A percentile compares a stretch with the other conserved stretches of the same genome.
Conservation (phyloP, 202 grass and related monocot species). For the Musa balbisiana region DNA sequence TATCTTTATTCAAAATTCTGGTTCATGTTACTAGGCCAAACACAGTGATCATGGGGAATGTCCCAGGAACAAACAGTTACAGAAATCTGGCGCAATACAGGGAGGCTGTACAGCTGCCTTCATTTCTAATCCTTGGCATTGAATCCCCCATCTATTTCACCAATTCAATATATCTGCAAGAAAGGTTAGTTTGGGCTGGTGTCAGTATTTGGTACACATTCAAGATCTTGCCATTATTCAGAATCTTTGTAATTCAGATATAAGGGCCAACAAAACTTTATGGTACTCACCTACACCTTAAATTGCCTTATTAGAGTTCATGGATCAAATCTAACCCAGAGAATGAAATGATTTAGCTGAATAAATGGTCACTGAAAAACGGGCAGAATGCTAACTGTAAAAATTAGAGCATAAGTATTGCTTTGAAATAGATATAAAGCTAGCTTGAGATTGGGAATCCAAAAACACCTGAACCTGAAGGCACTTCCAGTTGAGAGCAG, state of each 20-base stretch:
- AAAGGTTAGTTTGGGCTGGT: slow-evolving; percentile 29
- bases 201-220: background rate
- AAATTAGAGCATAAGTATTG: too few species aligned
- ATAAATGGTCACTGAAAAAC: background rate
- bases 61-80: slow-evolving; percentile 77
- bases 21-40: slow-evolving; percentile 82
- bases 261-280: too few species aligned
- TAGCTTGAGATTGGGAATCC: too few species aligned
- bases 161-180: slow-evolving; percentile 77
- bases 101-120: slow-evolving; percentile 55
- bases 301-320: background rate
- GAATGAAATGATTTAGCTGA: background rate
- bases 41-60: slow-evolving; percentile 50
- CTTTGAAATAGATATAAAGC: too few species aligned
- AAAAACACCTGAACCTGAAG: too few species aligned
- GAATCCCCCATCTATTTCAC: slow-evolving; percentile 91
- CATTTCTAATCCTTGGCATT: slow-evolving; percentile 66
- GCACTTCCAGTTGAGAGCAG: background rate
- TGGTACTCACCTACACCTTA: background rate
- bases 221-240: background rate
- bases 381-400: too few species aligned
- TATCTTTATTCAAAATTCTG: slow-evolving; percentile 91
- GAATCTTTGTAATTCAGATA: background rate
- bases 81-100: slow-evolving; percentile 69
- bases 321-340: background rate